Base-by-base conservation (phyloP, 1,284 basidiomycete species). In the Ganoderma sinense region DNA sequence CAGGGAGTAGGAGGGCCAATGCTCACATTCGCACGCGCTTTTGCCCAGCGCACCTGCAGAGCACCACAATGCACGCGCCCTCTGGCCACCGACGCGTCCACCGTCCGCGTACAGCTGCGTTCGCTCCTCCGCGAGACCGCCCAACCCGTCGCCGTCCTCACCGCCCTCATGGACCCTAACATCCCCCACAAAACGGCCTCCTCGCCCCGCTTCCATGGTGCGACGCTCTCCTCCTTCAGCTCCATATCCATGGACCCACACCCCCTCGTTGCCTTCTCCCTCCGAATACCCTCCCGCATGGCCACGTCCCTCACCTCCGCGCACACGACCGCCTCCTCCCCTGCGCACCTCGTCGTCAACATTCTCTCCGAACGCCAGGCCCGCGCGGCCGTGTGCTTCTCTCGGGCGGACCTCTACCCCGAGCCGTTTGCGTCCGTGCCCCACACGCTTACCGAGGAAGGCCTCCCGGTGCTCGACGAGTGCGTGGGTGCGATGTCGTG, bases 181-280 rank as follows among this genome's bases (percentile, higher is more conserved):
- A 13, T 61, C 40, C 26, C 58, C 36, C 23, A 39, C 26, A 69
- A 70, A 71, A 55, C 51, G 23, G 29, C 36, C 40, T 41, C 59
- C 39, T 39, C 59, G 39, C 11, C n/a, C 55, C 74, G 71, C 6
- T 91, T 85, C 74, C 96, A 97, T 80, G 96, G 96, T 72, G 95
- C 95, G 53, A 97, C 96, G 0, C 85, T 98, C 53, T 97, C 96
- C 6, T 97, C 96, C 0, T 95, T 97, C 79, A 91, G 94, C 33
- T 96, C 95, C n/a, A 90, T 97, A 75, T 90, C 96, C 0, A 88
- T 98, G 83, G 89, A 95, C 75, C 96, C 96, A 1, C 83, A 91
- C 74, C 95, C 96, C 0, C 87, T 97, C 69, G 88, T 98, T 73
- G 88, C 95, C 0, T 97, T 97, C 80, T 92, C 95, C 14, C 86